Percentiles rank a stretch among this genome's conserved stretches.
phyloP scores from a whole-genome alignment of 2,329 filamentous ascomycete species.

The Fusarium duplospermum region DNA sequence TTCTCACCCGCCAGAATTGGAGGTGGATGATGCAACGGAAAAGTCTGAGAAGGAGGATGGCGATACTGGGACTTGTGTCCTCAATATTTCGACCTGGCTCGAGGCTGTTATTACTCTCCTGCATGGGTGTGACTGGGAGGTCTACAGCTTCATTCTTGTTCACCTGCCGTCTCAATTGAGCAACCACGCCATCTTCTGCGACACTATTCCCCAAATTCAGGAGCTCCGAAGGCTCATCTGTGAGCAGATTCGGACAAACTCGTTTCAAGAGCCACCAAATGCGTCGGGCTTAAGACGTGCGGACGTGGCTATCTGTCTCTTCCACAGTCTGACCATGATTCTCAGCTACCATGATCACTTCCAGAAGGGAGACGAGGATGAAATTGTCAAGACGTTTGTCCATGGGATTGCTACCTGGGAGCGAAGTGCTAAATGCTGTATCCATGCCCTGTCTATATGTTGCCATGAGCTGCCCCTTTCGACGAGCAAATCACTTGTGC shows the following conservation, averaged over 20 bases:
- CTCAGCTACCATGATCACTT: conserved; percentile 92
- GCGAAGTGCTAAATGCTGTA: conserved; percentile 89
- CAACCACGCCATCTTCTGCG: conserved; percentile 87
- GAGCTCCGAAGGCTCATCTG: conserved; percentile 81
- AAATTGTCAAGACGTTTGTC: conserved; percentile 88
- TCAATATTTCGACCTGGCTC: conserved; percentile 78
- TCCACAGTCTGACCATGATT: conserved; percentile 87
- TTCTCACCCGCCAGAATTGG: conserved; percentile 50
- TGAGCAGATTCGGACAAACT: conserved; percentile 82
- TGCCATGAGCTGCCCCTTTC: conserved; percentile 93
- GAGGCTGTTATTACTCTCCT: conserved; percentile 80
- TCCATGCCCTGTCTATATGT: conserved; percentile 93
- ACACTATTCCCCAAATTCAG: conserved; percentile 79
- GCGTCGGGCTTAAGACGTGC: conserved; percentile 85
- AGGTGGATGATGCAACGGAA: conserved; percentile 12
- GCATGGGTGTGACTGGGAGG: conserved; percentile 84
- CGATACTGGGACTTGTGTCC: conserved; percentile 55
- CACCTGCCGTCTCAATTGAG: conserved; percentile 88
- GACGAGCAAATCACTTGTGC: conserved; percentile 85
- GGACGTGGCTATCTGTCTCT: conserved; percentile 89
- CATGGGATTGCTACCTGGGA: conserved; percentile 87
- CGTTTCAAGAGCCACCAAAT: conserved; percentile 83
- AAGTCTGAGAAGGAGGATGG: conserved; percentile 22
- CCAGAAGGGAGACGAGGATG: conserved; percentile 86
- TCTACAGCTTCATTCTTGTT: conserved; percentile 90